These are phyloP conservation scores for Eremothecium cymbalariae DNA, from an alignment of 1,139 yeast species.

Conservation along the genomic window DNA sequence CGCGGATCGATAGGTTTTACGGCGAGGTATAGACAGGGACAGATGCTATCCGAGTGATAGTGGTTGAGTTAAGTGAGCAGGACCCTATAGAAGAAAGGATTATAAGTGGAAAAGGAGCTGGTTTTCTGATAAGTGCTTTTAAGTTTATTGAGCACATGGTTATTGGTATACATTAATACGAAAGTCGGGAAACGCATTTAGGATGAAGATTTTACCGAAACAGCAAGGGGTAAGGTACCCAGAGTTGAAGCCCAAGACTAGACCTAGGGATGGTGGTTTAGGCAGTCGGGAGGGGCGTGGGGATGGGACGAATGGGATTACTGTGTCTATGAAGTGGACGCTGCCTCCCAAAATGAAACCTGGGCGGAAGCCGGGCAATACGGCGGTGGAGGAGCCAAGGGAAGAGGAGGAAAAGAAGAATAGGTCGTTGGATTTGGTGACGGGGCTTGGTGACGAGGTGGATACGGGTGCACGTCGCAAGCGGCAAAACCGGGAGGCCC, in stretches of 20 bases:
- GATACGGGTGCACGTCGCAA: conserved; percentile 1
- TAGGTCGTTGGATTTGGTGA: conserved; percentile 20
- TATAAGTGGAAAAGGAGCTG: no score
- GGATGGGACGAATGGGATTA: conserved; percentile 34
- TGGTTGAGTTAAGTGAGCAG: no score
- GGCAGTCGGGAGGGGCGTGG: conserved; percentile 16
- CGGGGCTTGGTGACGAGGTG: neutral
- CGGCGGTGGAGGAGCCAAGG: neutral
- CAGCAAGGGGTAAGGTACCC: conserved; percentile 9
- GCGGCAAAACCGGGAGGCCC: conserved; percentile 94
- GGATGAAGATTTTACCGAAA: no score
- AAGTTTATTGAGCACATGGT: no score
- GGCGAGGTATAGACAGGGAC: no score
- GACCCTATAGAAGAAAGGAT: no score
- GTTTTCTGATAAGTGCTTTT: no score
- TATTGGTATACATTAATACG: no score
- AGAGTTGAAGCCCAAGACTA: conserved; percentile 8
- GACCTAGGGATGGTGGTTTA: neutral
- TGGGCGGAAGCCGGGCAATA: conserved; percentile 67
- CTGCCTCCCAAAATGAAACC: conserved; percentile 89
- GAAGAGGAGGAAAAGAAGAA: neutral
- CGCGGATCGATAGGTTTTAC: no score
- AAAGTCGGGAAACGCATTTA: no score
- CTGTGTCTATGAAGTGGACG: conserved; percentile 84
- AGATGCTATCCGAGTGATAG: no score